Evolutionary conservation across 148 eudicot species (phyloP).

Genomic region (Vaccinium myrtillus): DNA sequence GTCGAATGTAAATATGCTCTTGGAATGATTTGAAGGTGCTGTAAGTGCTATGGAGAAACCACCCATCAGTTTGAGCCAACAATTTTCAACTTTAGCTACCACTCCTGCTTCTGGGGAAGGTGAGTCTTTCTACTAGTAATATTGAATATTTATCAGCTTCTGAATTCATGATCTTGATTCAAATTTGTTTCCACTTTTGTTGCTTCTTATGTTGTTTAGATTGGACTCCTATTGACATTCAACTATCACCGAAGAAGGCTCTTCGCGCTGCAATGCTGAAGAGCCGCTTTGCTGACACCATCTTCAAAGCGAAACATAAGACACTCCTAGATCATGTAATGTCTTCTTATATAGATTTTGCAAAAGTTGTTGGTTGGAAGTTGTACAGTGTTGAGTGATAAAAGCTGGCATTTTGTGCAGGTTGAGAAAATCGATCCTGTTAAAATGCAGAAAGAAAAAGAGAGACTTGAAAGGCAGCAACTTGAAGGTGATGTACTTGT

Average conservation of each 20-base stretch:
- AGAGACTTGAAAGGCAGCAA: slow-evolving; percentile 51
- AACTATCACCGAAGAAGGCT: slow-evolving; percentile 65
- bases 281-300: slow-evolving; percentile 76
- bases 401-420: slow-evolving; percentile 26
- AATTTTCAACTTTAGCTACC: slow-evolving; percentile 21
- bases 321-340: slow-evolving; percentile 44
- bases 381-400: background rate
- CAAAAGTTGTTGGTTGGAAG: background rate
- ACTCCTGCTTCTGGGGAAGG: slow-evolving; percentile 36
- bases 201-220: slow-evolving; percentile 30
- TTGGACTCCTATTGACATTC: slow-evolving; percentile 38
- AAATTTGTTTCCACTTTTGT: background rate
- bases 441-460: slow-evolving; percentile 50
- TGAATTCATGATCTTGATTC: background rate
- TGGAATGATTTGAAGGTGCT: slow-evolving; percentile 36
- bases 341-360: background rate
- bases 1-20: slow-evolving; percentile 10
- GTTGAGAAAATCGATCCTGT: slow-evolving; percentile 38
- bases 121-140: slow-evolving; percentile 23
- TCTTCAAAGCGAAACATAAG: slow-evolving; percentile 64
- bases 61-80: slow-evolving; percentile 17
- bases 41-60: slow-evolving; percentile 43
- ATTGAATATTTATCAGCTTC: background rate
- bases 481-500: slow-evolving; percentile 44
- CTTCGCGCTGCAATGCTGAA: slow-evolving; percentile 78